Base-by-base conservation (phyloP, 1,139 yeast genomes). In the Pneumocystis jirovecii region DNA sequence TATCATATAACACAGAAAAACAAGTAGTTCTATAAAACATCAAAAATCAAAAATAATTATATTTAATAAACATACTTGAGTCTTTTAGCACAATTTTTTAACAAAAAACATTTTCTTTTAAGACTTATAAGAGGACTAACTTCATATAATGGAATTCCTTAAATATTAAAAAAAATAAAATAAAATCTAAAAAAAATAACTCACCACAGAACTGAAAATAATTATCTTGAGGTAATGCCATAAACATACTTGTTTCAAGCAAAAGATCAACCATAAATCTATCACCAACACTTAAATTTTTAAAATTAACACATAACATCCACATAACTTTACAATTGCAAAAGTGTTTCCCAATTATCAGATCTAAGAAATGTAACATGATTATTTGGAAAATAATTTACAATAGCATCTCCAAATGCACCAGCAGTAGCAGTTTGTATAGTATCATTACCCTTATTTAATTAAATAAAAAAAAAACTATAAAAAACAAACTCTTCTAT, bases 201-300 rank as follows among this genome's bases (percentile, higher is more conserved):
- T 37, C 42, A 31, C 69, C 69, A 19, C 66, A 31, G 19, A 67
- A 40, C 57, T 68, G 69, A 31, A 62, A 63, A 45, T 35, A 67
- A 34, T 57, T 42, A 21, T 61, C 67, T 35, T 61, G 35, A 10
- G 42, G 45, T 25, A 66, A 29, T 21, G 50, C 39, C n/a, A 64
- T 62, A 42, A 65, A 68, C 25, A 68, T 19, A 35, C 64, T 61
- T n/a, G 67, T 50, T n/a, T 40, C 37, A 31, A 61, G 29, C 29
- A 68, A 45, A 19, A 68, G 60, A 35, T 57, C 40, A 17, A 60
- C 31, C 61, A 65, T 63, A 8, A 66, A 44, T 25, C 59, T 42
- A 15, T 63, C 66, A 12, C 69, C 69, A 34, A 65, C 44, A 35
- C 68, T 66, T 45, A n/a, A 3, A 50, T 25, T 50, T 50, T 50